Evolutionary conservation across 768 basidiomycete genomes (phyloP), one percentile per base, ranked within the genome.

Genomic region (Tephrocybe sp.): DNA sequence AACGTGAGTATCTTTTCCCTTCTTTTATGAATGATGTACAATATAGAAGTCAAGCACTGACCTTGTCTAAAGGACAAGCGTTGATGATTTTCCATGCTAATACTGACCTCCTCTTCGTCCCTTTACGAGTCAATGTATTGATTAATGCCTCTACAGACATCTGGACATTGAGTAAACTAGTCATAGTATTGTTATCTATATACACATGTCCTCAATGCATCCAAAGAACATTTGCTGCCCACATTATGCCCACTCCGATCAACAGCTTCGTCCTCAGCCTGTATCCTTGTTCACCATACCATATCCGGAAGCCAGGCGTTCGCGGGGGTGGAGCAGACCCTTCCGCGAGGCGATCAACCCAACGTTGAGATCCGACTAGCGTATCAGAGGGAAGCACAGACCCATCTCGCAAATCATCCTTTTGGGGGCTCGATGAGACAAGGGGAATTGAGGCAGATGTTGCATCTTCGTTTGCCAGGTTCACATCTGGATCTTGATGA

Each of bases 11-110:
- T 36, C 32, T 7, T 21, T 28, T 40, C 53, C 51, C 34, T 44
- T 49, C 42, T 41, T 11, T 21, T 49, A 49, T 48, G 58, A 52
- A 69, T 82, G 89, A 86, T 89, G 55, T 75, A 77, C 64, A 82
- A 75, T 74, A 82, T 80, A 91, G 88, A 87, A 89, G 89, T 91
- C 89, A 91, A 92, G 89, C 88, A 73, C 89, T 85, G 83, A 91
- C 67, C 74, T 71, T 68, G 78, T 88, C 84, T 81, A 49, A 80
- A 77, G 85, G 85, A 86, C 76, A 66, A 70, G 74, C 61, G 67
- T 74, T 87, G 86, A 87, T 75, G 87, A 89, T 72, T 66, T 69
- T 77, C 87, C 89, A 91, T 92, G 89, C 89, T 92, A 91, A 92
- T 91, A 78, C 87, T 92, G 89, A 82, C 64, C 57, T 46, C 43